These are phyloP conservation scores for Zancudomyces culisetae DNA, from an alignment of 371 early-diverging fungal genomes.

Conservation along the genomic window DNA sequence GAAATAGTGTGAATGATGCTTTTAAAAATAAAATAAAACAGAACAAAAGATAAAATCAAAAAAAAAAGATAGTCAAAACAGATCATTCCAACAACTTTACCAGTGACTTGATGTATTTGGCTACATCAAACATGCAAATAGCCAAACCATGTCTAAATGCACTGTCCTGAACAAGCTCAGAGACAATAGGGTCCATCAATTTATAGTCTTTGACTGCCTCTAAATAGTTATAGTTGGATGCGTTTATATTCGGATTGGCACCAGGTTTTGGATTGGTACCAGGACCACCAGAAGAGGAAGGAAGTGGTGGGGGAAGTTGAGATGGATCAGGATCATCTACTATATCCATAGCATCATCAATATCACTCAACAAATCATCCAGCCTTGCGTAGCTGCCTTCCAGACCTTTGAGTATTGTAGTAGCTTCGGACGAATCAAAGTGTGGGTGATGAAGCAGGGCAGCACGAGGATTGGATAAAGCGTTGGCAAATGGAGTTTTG, in stretches of 20 bases:
- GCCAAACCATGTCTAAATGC: slow-evolving; percentile 67
- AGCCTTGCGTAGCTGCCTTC: slow-evolving; percentile 42
- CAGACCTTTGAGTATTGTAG: slow-evolving; percentile 42
- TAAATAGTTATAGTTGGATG: slow-evolving; percentile 12
- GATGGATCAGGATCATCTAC: neutral
- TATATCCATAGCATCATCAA: slow-evolving; percentile 10
- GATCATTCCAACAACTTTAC: slow-evolving; percentile 24
- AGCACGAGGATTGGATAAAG: slow-evolving; percentile 16
- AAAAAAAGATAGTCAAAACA: neutral
- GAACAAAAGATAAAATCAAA: too few relatives aligned
- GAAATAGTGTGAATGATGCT: too few relatives aligned
- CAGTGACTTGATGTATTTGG: slow-evolving; percentile 61
- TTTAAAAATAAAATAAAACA: too few relatives aligned
- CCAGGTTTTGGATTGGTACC: too few relatives aligned
- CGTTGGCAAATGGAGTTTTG: slow-evolving; percentile 20
- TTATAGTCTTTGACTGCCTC: slow-evolving; percentile 20
- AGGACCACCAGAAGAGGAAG: too few relatives aligned
- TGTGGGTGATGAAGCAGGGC: slow-evolving; percentile 18
- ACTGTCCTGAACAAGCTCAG: slow-evolving; percentile 29
- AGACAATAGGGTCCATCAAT: slow-evolving; percentile 25
- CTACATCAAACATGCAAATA: slow-evolving; percentile 76
- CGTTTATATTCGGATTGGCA: slow-evolving; percentile 25
- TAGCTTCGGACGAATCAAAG: slow-evolving; percentile 26
- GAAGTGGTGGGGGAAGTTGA: neutral
- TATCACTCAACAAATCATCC: slow-evolving; percentile 34